phyloP scores from a whole-genome alignment of 1,284 basidiomycete genomes.

The Exobasidium cylindrosporum region DNA sequence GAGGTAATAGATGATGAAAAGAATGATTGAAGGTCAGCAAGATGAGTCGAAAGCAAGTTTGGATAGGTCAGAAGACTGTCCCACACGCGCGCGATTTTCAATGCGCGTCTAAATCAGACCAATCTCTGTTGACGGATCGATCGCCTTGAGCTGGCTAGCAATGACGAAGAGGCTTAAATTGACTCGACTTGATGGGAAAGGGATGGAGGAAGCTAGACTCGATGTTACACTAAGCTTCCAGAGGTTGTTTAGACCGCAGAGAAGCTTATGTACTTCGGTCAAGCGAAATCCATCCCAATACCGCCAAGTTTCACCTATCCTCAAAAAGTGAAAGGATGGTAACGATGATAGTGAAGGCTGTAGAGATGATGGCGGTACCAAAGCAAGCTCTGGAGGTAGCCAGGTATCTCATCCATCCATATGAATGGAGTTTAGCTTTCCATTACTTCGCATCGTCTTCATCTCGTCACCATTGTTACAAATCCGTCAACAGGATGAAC shows the following conservation, averaged over 20 bases:
- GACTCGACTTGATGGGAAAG: background rate
- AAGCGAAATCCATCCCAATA: background rate
- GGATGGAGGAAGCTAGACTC: background rate
- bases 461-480: background rate
- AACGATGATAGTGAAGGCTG: background rate
- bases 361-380: background rate
- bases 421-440: background rate
- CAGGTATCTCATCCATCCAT: constrained; percentile 4
- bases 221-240: background rate
- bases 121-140: background rate
- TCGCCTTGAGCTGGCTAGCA: background rate
- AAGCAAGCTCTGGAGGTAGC: background rate
- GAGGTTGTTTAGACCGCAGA: background rate
- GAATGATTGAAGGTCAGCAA: background rate
- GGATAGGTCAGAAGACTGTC: constrained; percentile 3
- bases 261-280: background rate
- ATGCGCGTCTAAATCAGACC: background rate
- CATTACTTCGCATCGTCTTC: background rate
- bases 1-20: constrained; percentile 2
- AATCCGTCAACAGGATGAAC: constrained; percentile 11
- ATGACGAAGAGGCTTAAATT: background rate
- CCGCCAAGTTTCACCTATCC: background rate
- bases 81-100: background rate
- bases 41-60: background rate
- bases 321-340: background rate